Percentiles rank a stretch among this genome's conserved stretches.
Conservation (phyloP, 2,329 filamentous ascomycete species). For the Exutisphaerella laricina region DNA sequence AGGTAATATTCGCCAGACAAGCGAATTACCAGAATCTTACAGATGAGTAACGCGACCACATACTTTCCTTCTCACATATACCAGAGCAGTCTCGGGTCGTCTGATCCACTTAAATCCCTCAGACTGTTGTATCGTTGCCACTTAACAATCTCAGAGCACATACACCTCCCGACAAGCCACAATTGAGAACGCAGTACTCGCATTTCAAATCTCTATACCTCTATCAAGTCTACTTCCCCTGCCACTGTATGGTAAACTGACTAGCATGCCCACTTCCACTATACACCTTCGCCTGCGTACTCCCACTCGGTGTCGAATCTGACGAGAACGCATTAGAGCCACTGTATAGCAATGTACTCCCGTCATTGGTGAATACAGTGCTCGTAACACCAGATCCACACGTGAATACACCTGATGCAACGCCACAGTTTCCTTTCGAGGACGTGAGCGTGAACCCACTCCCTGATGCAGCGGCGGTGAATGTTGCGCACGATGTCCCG, state of each 20-base stretch:
- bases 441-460: conserved; percentile 53
- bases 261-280: conserved; percentile 29
- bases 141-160: no score
- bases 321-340: conserved; percentile 41
- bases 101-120: no score
- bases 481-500: conserved; percentile 64
- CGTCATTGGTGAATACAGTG: conserved; percentile 38
- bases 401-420: conserved; percentile 49
- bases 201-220: no score
- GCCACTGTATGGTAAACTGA: conserved; percentile 37
- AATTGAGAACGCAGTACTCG: no score
- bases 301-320: conserved; percentile 39
- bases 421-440: conserved; percentile 55
- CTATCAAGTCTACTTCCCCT: conserved; percentile 27
- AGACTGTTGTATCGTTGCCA: no score
- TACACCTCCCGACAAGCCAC: no score
- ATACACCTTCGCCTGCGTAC: conserved; percentile 43
- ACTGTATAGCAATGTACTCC: conserved; percentile 35
- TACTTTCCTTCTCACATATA: no score
- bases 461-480: conserved; percentile 46
- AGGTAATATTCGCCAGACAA: no score
- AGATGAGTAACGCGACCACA: no score
- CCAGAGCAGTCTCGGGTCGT: no score
- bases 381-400: conserved; percentile 48
- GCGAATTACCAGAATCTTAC: no score